Evolutionary conservation across 2,329 filamentous ascomycete species (phyloP), one percentile per base, ranked within the genome.

Genomic region (Pyrenochaeta sp.): DNA sequence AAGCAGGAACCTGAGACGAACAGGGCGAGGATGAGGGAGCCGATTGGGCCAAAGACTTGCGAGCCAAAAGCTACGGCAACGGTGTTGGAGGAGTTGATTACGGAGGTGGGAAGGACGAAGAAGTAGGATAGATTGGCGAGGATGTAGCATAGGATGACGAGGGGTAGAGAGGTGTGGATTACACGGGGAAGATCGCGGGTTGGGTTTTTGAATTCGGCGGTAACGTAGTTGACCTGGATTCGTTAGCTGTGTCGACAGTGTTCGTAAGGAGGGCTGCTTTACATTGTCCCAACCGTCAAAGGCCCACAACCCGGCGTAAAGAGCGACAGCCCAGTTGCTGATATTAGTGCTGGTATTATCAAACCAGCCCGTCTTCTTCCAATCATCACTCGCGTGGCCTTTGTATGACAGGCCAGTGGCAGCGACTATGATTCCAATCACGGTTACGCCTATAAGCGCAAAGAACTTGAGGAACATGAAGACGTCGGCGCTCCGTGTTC

Each of bases 231-330:
- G 51, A 93, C 96, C 90, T 94, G 53, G 7, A 7, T 10, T 10
- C 29, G 52, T 69, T 45, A 50, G 58, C 60, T 36, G n/a, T n/a
- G n/a, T n/a, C 46, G 41, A 18, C 3, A 17, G 15, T 28, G 31
- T 21, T n/a, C 19, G 18, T 20, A 18, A 22, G 19, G 19, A 35
- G 6, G 15, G 14, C 18, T 21, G 19, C 21, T 18, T n/a, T 9
- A 94, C 90, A 71, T 99, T 99, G 68, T 99, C 94, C 94, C 94
- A 99, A 20, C 94, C 94, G 68, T 99, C 94, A 73, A 94, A 99
- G 1, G 94, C 94, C 94, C 94, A 99, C 4, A 99, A 80, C 7
- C 94, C 94, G 11, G 91, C 93, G 69, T 99, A 99, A 32, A 99
- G 74, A 0, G 94, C 94, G 32, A 99, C 88, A 3, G 94, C 94